Base-by-base conservation (phyloP, 2,329 filamentous ascomycete species). In the Mycogone perniciosa region DNA sequence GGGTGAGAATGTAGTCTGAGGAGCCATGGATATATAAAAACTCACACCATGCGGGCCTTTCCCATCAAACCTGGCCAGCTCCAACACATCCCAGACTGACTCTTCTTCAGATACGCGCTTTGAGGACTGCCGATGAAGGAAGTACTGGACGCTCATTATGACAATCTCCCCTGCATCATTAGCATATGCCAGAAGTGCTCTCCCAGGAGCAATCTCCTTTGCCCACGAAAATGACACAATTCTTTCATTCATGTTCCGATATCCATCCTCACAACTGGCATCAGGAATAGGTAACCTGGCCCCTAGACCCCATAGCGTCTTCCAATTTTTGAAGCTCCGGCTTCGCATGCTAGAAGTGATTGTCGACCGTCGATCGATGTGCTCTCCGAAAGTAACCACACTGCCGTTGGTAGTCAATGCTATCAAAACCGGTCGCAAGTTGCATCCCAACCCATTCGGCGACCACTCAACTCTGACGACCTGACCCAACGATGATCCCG, bases 161-260 rank as follows among this genome's bases (percentile, higher is more conserved):
- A 73, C 74, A 26, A 81, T 59, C 54, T 81, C 74, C 20, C 69
- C 65, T 3, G 65, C 60, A 47, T 81, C 77, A 20, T 74, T 82
- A 44, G 67, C 59, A 46, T 81, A 81, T 2, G 76, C 75, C 34
- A 82, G 58, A 35, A 82, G 54, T 0, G 71, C 73, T 43, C 66
- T 67, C 0, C 73, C 71, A 0, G 64, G 62, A 0, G 62, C 66
- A 2, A 75, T 58, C 55, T 73, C 68, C 45, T 62, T 67, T 1
- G 76, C 73, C 80, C 80, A 83, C 0, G 77, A 69, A 49, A 82
- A 79, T 0, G 76, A 70, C 5, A 69, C 68, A 40, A 82, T 70
- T 45, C 70, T 69, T 56, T 77, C 76, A 47, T 69, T 66, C 65
- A 62, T 71, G 57, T 55, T 71, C 51, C 56, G 59, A 11, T 64